Evolutionary conservation across 2,329 filamentous ascomycete genomes (phyloP), one percentile per base, ranked within the genome.

Genomic region (Cadophora sp.): DNA sequence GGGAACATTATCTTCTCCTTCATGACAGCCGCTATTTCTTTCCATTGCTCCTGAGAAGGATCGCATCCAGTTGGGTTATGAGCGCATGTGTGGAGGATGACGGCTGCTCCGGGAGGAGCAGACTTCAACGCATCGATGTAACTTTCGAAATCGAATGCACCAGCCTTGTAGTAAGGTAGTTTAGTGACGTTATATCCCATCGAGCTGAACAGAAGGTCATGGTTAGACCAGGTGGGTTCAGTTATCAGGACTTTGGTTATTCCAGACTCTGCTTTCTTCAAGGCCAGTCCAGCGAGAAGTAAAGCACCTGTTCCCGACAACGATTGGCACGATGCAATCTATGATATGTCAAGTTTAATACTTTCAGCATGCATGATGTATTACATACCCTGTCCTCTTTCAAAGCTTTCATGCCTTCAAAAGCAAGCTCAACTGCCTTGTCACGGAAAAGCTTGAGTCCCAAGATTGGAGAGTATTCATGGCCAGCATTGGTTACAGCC

Each of bases 21-120:
- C 14, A 75, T 62, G 8, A 76, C 56, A 4, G 56, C 39, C 1
- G 70, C 76, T 47, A 79, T 76, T 41, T 70, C 66, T n/a, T 66
- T 70, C 78, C 78, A 79, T 41, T 78, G 75, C 1, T 77, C 70
- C 6, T 68, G 72, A 45, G 78, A 76, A 0, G 80, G 80, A 59
- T 82, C 80, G 30, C 75, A 78, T 1, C 80, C 81, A 0, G 80
- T 82, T 0, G 80, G 81, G 63, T 82, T 82, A 66, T 82, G 80
- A 0, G 80, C 80, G 66, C 81, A 82, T 13, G 80, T 76, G 61
- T 82, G 81, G 3, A 82, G 71, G 30, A 82, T 68, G 11, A 81
- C 67, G 4, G 77, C 72, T 2, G 72, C 75, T 13, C 64, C 62
- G 24, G 48, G 67, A 16, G 75, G 71, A 0, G 78, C 78, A 18